These are phyloP conservation scores for Clarireedia paspali DNA, from an alignment of 2,329 filamentous ascomycete genomes.

Conservation along the genomic window DNA sequence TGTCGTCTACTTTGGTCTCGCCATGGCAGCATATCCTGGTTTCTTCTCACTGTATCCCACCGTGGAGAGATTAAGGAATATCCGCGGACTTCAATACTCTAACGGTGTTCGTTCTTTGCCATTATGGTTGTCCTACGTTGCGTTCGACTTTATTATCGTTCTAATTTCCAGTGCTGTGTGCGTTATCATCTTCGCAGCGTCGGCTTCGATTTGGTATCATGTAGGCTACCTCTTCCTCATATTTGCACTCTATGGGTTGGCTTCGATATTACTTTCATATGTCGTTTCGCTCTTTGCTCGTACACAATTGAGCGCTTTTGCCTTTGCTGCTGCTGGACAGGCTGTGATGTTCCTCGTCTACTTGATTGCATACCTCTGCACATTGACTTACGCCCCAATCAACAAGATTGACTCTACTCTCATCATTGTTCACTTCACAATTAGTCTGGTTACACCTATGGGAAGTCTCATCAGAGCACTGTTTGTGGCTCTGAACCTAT, in stretches of 20 bases:
- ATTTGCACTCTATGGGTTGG: conserved; percentile 72
- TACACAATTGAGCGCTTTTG: conserved; percentile 78
- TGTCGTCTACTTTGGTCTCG: conserved; percentile 73
- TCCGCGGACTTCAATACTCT: conserved; percentile 81
- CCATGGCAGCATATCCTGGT: conserved; percentile 69
- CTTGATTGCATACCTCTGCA: conserved; percentile 61
- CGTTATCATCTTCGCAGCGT: conserved; percentile 59
- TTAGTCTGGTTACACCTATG: conserved; percentile 68
- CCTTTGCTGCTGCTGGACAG: conserved; percentile 71
- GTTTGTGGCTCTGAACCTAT: conserved; percentile 74
- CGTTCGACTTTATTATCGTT: conserved; percentile 74
- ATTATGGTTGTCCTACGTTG: conserved; percentile 75
- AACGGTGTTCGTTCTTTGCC: conserved; percentile 80
- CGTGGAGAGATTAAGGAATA: conserved; percentile 69
- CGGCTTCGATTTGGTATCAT: conserved; percentile 65
- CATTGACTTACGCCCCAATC: conserved; percentile 67
- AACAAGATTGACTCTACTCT: conserved; percentile 61
- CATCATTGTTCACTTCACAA: conserved; percentile 64
- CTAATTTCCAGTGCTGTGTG: conserved; percentile 58
- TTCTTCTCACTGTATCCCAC: conserved; percentile 88
- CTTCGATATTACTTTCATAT: conserved; percentile 70
- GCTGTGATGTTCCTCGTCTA: conserved; percentile 65
- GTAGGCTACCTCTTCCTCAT: conserved; percentile 76
- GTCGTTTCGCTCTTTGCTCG: conserved; percentile 71
- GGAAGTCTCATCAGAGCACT: conserved; percentile 67